Evolutionary conservation across 805 yeast species (phyloP).

Genomic region (Wickerhamiella australiensis): DNA sequence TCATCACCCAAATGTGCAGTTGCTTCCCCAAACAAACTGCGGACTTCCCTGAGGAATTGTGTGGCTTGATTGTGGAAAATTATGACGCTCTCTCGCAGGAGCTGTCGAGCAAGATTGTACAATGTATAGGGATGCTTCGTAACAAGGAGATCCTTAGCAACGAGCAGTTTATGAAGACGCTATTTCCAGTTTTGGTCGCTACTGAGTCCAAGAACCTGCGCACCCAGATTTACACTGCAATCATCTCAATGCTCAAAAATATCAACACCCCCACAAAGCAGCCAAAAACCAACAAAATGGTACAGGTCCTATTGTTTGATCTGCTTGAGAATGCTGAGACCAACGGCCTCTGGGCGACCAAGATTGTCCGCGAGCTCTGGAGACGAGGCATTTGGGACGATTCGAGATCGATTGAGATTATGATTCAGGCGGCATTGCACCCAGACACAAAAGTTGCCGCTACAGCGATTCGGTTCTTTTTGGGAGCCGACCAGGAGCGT

Average conservation of each 20-base stretch:
- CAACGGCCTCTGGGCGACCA: constrained; percentile 93
- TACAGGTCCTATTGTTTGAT: constrained; percentile 86
- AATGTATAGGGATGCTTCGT: constrained; percentile 77
- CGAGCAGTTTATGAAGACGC: constrained; percentile 68
- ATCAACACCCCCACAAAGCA: constrained; percentile 83
- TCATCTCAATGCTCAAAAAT: constrained; percentile 64
- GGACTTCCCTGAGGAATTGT: constrained; percentile 70
- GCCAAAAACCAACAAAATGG: constrained; percentile 75
- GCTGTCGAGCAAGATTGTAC: constrained; percentile 81
- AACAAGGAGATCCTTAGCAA: constrained; percentile 71
- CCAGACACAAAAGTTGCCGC: constrained; percentile 75
- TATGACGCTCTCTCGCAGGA: constrained; percentile 77
- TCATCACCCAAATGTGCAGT: constrained; percentile 79
- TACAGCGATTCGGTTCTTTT: constrained; percentile 81
- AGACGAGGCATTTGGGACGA: constrained; percentile 98
- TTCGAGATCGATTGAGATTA: constrained; percentile 88
- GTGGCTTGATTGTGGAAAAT: constrained; percentile 52
- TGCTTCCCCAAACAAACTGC: constrained; percentile 86
- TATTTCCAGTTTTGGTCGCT: constrained; percentile 65
- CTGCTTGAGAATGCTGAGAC: constrained; percentile 69
- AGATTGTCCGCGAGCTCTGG: constrained; percentile 91
- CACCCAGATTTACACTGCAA: constrained; percentile 65
- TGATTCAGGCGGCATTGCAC: constrained; percentile 91
- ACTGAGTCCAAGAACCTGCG: constrained; percentile 74
- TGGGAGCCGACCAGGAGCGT: constrained; percentile 91